A percentile compares a stretch with the other conserved stretches of the same genome.
Conservation (phyloP, 257 asterid genomes). For the Lycium ferocissimum region DNA sequence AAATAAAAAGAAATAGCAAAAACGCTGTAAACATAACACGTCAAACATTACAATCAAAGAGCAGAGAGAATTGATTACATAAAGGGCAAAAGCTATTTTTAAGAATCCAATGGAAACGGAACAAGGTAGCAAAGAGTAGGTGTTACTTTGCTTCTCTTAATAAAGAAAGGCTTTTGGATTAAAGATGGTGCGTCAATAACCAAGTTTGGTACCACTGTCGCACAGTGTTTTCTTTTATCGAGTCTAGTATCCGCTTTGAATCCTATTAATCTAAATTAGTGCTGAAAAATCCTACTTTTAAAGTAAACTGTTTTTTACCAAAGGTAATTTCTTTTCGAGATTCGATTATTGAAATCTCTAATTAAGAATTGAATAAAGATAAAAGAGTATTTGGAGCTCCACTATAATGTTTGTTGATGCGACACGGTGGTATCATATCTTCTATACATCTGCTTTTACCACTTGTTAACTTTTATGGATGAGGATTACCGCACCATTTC, state of each 20-base stretch:
- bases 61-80: constrained; percentile 8
- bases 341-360: too few species aligned
- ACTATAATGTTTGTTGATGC: too few species aligned
- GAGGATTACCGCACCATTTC: neutral
- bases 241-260: too few species aligned
- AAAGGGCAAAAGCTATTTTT: neutral
- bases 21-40: constrained; percentile 6
- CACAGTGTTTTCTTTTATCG: neutral
- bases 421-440: neutral
- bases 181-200: constrained; percentile 24
- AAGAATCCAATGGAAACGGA: constrained; percentile 13
- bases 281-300: neutral
- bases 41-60: constrained; percentile 17
- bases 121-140: constrained; percentile 24
- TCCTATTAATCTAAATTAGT: too few species aligned
- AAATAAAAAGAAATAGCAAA: constrained; percentile 1
- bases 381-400: too few species aligned
- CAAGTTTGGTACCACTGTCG: neutral
- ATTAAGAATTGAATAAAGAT: neutral
- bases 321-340: neutral
- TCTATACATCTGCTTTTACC: neutral
- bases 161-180: neutral
- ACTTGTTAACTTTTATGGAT: neutral
- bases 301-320: neutral
- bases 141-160: constrained; percentile 11